Conservation (phyloP, 495 filamentous ascomycete species). For the Talaromyces liani region DNA sequence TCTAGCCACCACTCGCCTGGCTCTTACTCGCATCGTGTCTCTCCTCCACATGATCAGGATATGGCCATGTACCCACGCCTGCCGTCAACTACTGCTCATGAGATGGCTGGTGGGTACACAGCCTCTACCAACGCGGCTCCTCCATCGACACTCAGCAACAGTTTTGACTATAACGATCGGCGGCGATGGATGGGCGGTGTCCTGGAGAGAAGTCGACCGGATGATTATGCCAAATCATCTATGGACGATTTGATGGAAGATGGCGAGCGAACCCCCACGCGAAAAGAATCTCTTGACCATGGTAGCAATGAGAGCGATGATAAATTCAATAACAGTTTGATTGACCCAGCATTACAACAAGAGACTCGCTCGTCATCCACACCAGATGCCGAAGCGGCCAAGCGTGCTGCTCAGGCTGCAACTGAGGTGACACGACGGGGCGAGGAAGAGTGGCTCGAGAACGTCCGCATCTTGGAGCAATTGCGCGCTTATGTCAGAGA, state of each 20-base stretch:
- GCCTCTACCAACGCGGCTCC: constrained; percentile 60
- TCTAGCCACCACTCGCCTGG: constrained; percentile 82
- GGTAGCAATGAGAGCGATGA: constrained; percentile 31
- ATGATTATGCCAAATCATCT: constrained; percentile 27
- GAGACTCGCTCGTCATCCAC: constrained; percentile 21
- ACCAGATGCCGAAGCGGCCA: constrained; percentile 33
- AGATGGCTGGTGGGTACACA: constrained; percentile 48
- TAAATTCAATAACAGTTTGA: constrained; percentile 41
- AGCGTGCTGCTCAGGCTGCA: constrained; percentile 37
- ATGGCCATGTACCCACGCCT: constrained; percentile 78
- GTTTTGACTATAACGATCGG: constrained; percentile 71
- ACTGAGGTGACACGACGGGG: constrained; percentile 40
- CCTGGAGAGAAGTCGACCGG: constrained; percentile 63
- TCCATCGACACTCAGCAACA: constrained; percentile 70
- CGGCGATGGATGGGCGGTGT: constrained; percentile 83
- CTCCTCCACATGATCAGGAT: constrained; percentile 54
- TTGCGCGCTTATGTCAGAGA: constrained; percentile 61
- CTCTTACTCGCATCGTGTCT: constrained; percentile 55
- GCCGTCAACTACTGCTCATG: constrained; percentile 59
- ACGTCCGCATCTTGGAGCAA: constrained; percentile 71
- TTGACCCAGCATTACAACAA: constrained; percentile 45
- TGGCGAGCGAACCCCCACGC: constrained; percentile 34
- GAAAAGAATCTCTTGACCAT: constrained; percentile 29
- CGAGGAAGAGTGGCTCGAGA: constrained; percentile 76
- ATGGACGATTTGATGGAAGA: constrained; percentile 45